Percentiles rank a stretch among this genome's conserved stretches.
These are phyloP conservation scores for Torulaspora quercuum DNA, from an alignment of 805 yeast species.

Conservation along the genomic window DNA sequence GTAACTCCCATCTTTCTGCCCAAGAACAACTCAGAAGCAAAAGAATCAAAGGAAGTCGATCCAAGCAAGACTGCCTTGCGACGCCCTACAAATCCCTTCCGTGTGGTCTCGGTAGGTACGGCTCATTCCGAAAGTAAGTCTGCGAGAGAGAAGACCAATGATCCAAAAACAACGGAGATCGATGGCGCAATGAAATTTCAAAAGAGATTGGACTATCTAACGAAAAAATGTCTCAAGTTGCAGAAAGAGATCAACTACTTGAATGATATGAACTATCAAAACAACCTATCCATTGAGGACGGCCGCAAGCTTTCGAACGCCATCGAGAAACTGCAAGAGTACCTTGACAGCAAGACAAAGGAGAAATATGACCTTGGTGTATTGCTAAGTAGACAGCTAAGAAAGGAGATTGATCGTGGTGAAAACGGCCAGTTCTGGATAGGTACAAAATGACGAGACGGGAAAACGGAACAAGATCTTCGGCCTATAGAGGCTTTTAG, in stretches of 20 bases:
- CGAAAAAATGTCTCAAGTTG: constrained; percentile 37
- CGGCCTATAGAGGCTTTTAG: no score
- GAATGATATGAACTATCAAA: constrained; percentile 35
- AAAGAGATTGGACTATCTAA: constrained; percentile 33
- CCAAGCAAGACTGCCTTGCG: constrained; percentile 11
- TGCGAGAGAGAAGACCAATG: constrained; percentile 11
- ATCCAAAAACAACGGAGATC: constrained; percentile 6
- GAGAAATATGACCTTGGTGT: constrained; percentile 45
- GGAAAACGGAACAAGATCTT: no score
- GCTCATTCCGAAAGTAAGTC: constrained; percentile 15
- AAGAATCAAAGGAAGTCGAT: neutral
- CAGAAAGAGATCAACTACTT: constrained; percentile 41
- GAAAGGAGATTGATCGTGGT: constrained; percentile 43
- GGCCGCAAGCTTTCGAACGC: constrained; percentile 39
- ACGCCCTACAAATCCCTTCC: constrained; percentile 32
- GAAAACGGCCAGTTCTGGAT: constrained; percentile 40
- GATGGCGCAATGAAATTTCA: constrained; percentile 30
- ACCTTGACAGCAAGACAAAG: constrained; percentile 41
- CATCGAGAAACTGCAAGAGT: constrained; percentile 39
- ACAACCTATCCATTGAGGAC: constrained; percentile 40
- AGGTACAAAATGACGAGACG: constrained; percentile 30
- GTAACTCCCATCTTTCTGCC: constrained; percentile 12
- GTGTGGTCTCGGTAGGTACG: constrained; percentile 35
- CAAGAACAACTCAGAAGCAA: constrained; percentile 5
- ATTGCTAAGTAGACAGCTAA: constrained; percentile 39